A percentile compares a stretch with the other conserved stretches of the same genome.
These are phyloP conservation scores for Colletotrichum navitas DNA, from an alignment of 2,329 filamentous ascomycete species.

Conservation along the genomic window DNA sequence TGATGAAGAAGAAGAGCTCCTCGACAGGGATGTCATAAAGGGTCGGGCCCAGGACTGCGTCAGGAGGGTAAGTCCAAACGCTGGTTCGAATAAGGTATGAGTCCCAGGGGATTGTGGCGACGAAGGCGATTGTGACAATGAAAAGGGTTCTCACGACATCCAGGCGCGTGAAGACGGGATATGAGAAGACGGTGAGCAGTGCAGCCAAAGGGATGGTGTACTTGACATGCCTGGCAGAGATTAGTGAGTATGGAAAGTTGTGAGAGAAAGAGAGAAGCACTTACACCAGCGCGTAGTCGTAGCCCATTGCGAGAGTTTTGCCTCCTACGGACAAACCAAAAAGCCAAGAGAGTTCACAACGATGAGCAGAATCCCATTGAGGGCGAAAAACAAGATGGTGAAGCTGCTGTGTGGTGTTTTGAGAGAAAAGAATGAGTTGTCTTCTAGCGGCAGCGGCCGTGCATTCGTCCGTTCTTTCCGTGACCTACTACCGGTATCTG, in stretches of 20 bases:
- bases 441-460: constrained; percentile 2
- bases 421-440: background rate
- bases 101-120: constrained; percentile 81
- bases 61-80: constrained; percentile 78
- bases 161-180: constrained; percentile 71
- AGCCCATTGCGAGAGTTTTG: constrained; percentile 60
- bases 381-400: background rate
- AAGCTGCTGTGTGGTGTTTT: background rate
- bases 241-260: constrained; percentile 9
- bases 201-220: constrained; percentile 76
- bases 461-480: background rate
- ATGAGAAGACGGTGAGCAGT: constrained; percentile 69
- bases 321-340: background rate
- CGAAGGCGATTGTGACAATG: constrained; percentile 72
- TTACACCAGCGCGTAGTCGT: constrained; percentile 74
- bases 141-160: constrained; percentile 74
- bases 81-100: constrained; percentile 76
- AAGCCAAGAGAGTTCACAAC: background rate
- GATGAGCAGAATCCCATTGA: background rate
- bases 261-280: constrained; percentile 46
- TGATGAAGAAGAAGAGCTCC: constrained; percentile 82
- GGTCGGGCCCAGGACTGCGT: constrained; percentile 73
- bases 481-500: background rate
- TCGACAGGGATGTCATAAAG: constrained; percentile 76
- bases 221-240: constrained; percentile 66